Conservation (phyloP, 208 protist genomes). For the Trypanosoma scelopori region DNA sequence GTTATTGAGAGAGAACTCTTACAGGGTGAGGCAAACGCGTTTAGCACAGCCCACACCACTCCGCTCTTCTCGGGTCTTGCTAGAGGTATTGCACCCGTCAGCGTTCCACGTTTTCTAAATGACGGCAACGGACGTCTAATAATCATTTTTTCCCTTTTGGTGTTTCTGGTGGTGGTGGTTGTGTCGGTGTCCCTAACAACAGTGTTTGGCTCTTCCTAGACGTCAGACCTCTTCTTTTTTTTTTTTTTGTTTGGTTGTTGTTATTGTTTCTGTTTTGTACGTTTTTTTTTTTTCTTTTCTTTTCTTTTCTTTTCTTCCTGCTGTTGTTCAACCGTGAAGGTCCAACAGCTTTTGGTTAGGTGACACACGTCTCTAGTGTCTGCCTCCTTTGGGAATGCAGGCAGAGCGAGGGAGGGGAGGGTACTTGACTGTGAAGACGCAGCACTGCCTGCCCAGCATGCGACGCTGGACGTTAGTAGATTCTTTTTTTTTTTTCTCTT, state of each 20-base stretch:
- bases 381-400: too few species aligned
- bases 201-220: too few species aligned
- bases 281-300: conserved; percentile 25
- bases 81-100: neutral
- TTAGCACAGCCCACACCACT: neutral
- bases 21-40: neutral
- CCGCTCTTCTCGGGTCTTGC: neutral
- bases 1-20: conserved; percentile 1
- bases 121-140: neutral
- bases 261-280: conserved; percentile 19
- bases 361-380: too few species aligned
- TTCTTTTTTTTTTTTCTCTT: too few species aligned
- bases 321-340: too few species aligned
- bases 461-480: too few species aligned
- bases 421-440: too few species aligned
- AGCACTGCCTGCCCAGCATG: too few species aligned
- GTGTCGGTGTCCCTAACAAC: conserved; percentile 1
- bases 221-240: conserved; percentile 2
- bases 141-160: conserved; percentile 15
- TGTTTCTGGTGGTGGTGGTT: conserved; percentile 1
- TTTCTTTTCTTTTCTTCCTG: conserved; percentile 3
- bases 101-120: neutral
- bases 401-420: too few species aligned
- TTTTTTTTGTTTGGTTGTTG: conserved; percentile 21
- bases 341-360: too few species aligned